Evolutionary conservation across 1,284 basidiomycete genomes (phyloP).

Genomic region (Rhodotorula mucilaginosa): DNA sequence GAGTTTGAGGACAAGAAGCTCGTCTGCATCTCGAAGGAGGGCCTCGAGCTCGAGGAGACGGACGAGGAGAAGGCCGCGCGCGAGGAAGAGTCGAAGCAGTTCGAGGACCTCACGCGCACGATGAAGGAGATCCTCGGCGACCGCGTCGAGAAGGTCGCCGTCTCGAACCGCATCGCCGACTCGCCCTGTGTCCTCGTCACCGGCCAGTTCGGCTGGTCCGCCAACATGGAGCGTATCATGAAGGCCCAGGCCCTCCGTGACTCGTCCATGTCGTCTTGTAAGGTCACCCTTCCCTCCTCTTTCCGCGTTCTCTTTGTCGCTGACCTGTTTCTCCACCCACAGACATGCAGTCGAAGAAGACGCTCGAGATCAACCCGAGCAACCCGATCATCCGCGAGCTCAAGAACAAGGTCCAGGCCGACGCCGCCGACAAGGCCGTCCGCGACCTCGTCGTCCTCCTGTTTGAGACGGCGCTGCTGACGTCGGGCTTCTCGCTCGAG

Average conservation of each 20-base stretch:
- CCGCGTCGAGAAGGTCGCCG: conserved; percentile 98
- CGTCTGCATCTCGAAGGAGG: conserved; percentile 97
- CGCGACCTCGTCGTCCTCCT: conserved; percentile 92
- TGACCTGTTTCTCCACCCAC: neutral
- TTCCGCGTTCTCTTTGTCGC: no score
- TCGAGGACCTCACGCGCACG: conserved; percentile 83
- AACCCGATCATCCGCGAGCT: conserved; percentile 97
- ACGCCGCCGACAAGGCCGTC: conserved; percentile 91
- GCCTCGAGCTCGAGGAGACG: conserved; percentile 98
- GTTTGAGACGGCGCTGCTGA: conserved; percentile 89
- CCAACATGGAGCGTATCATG: conserved; percentile 99
- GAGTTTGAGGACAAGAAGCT: conserved; percentile 99
- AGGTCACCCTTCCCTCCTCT: neutral
- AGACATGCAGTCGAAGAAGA: conserved; percentile 83
- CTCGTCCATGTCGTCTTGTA: conserved; percentile 91
- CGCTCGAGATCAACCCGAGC: conserved; percentile 91
- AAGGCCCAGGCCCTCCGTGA: conserved; percentile 98
- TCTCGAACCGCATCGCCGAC: conserved; percentile 96
- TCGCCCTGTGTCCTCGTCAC: conserved; percentile 96
- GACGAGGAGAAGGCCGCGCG: conserved; percentile 93
- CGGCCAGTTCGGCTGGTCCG: conserved; percentile 98
- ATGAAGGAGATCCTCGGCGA: conserved; percentile 99
- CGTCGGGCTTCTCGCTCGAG: conserved; percentile 77
- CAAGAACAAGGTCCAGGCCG: conserved; percentile 88
- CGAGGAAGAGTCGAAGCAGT: conserved; percentile 83